Percentiles rank a stretch among this genome's conserved stretches.
Evolutionary conservation across 2,329 filamentous ascomycete genomes (phyloP).

Genomic region (Xylariaceae sp.): DNA sequence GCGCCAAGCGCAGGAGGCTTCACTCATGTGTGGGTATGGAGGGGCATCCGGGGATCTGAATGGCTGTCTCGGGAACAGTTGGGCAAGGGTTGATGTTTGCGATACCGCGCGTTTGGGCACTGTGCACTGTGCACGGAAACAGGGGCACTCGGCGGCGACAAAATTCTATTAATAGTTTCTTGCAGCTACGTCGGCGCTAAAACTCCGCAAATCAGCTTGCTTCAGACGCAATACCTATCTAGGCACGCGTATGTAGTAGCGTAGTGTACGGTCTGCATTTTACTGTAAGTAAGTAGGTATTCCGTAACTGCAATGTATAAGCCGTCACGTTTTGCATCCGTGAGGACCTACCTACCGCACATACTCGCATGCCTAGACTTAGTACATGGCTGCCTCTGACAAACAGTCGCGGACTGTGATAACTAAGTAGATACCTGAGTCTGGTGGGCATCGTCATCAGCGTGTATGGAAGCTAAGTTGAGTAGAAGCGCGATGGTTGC

Average conservation of each 20-base stretch:
- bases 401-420: too few relatives aligned
- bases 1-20: slow-evolving; percentile 18
- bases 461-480: too few relatives aligned
- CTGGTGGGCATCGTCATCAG: too few relatives aligned
- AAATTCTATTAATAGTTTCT: slow-evolving; percentile 28
- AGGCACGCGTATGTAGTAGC: not conserved
- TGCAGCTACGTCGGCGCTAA: slow-evolving; percentile 22
- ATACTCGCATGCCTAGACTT: too few relatives aligned
- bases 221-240: slow-evolving; percentile 4
- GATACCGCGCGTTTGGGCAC: slow-evolving; percentile 26
- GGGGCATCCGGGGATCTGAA: slow-evolving; percentile 18
- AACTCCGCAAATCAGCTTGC: slow-evolving; percentile 17
- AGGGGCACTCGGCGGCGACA: slow-evolving; percentile 13
- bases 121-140: slow-evolving; percentile 3
- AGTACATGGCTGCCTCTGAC: too few relatives aligned
- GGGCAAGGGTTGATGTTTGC: slow-evolving; percentile 28
- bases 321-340: too few relatives aligned
- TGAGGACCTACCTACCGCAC: too few relatives aligned
- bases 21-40: slow-evolving; percentile 20
- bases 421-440: too few relatives aligned
- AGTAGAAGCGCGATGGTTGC: too few relatives aligned
- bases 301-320: too few relatives aligned
- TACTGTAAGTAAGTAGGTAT: too few relatives aligned
- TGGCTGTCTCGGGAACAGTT: slow-evolving; percentile 19
- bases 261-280: too few relatives aligned